Percentiles rank a stretch among this genome's conserved stretches.
phyloP scores from a whole-genome alignment of 1,284 basidiomycete genomes.

The Leccinum angustisporum region DNA sequence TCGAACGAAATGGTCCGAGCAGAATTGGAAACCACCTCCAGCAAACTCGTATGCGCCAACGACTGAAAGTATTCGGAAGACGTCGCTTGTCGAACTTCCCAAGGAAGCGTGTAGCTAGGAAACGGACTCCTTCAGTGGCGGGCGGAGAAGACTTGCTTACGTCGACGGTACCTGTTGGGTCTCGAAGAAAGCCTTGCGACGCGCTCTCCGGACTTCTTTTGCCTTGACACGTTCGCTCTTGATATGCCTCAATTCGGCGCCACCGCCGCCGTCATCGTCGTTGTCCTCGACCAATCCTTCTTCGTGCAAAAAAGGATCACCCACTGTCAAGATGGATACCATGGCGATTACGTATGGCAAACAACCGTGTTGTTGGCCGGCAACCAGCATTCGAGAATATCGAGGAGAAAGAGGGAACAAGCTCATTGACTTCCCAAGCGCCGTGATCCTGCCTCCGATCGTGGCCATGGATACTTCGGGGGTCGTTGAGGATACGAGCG shows the following conservation, averaged over 20 bases:
- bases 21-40: constrained; percentile 79
- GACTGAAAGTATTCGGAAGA: constrained; percentile 87
- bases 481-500: constrained; percentile 28
- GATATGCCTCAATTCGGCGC: constrained; percentile 53
- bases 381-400: constrained; percentile 93
- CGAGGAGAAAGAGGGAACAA: constrained; percentile 92
- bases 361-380: constrained; percentile 90
- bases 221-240: constrained; percentile 58
- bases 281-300: constrained; percentile 55
- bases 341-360: constrained; percentile 90
- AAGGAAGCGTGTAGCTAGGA: constrained; percentile 74
- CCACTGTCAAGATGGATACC: constrained; percentile 91
- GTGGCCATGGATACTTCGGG: constrained; percentile 21
- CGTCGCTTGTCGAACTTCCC: constrained; percentile 84
- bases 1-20: constrained; percentile 88
- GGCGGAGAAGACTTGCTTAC: not conserved
- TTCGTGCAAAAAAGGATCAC: constrained; percentile 94
- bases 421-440: constrained; percentile 89
- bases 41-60: constrained; percentile 96
- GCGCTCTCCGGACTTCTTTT: constrained; percentile 66
- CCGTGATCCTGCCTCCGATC: constrained; percentile 73
- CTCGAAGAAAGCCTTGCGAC: constrained; percentile 77
- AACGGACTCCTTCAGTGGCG: constrained; percentile 10
- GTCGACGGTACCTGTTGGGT: constrained; percentile 65
- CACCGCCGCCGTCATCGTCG: constrained; percentile 44